phyloP scores from a whole-genome alignment of 2,329 filamentous ascomycete genomes.

The Clarireedia hainanense region DNA sequence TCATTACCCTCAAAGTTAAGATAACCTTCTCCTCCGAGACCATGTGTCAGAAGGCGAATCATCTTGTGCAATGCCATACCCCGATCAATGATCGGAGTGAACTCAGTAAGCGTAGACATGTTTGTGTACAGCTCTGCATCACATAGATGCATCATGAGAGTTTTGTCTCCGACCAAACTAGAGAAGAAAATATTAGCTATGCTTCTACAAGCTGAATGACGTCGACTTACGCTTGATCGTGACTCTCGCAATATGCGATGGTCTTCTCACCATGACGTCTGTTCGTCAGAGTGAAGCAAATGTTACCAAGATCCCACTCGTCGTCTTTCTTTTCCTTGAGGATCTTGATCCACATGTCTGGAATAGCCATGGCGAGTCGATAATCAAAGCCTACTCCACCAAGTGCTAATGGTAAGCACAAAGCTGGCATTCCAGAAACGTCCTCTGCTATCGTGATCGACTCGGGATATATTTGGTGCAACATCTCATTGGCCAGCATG shows the following conservation, averaged over 20 bases:
- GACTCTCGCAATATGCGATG: conserved; percentile 93
- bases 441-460: conserved; percentile 92
- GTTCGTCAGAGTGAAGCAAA: conserved; percentile 85
- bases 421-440: conserved; percentile 96
- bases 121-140: conserved; percentile 97
- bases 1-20: conserved; percentile 99
- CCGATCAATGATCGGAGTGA: conserved; percentile 82
- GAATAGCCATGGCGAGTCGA: conserved; percentile 92
- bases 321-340: conserved; percentile 84
- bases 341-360: conserved; percentile 99
- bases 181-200: conserved; percentile 17
- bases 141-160: conserved; percentile 95
- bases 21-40: conserved; percentile 88
- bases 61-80: conserved; percentile 94
- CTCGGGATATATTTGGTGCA: conserved; percentile 82
- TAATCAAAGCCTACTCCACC: conserved; percentile 97
- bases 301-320: conserved; percentile 80
- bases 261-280: conserved; percentile 94
- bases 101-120: conserved; percentile 80
- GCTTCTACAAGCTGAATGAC: neutral
- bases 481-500: conserved; percentile 93
- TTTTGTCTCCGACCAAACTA: conserved; percentile 92
- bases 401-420: conserved; percentile 76
- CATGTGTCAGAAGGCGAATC: conserved; percentile 89
- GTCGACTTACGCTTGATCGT: conserved; percentile 81